These are phyloP conservation scores for Colletotrichum limetticola DNA, from an alignment of 2,329 filamentous ascomycete genomes.

Conservation along the genomic window DNA sequence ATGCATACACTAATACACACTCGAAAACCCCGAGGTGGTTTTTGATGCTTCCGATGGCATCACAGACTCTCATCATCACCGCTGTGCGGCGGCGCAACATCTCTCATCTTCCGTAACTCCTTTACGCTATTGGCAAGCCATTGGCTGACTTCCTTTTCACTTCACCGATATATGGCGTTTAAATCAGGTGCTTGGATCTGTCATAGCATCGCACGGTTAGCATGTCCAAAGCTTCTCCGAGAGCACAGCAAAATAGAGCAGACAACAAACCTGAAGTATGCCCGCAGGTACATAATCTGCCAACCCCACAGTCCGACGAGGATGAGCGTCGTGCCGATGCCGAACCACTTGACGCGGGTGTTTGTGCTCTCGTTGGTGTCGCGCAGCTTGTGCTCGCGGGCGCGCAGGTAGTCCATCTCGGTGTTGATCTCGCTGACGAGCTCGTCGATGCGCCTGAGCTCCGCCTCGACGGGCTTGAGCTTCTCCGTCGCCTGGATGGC, in stretches of 20 bases:
- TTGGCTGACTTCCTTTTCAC: not conserved
- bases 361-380: conserved; percentile 99
- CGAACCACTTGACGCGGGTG: conserved; percentile 98
- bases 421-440: conserved; percentile 86
- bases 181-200: conserved; percentile 78
- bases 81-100: not conserved
- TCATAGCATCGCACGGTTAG: conserved; percentile 24
- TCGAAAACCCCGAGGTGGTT: conserved; percentile 34
- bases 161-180: conserved; percentile 38
- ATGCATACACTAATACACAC: conserved; percentile 31
- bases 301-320: conserved; percentile 89
- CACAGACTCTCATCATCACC: conserved; percentile 20
- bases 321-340: conserved; percentile 91
- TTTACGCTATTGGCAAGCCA: not conserved
- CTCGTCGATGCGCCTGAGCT: conserved; percentile 93
- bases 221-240: not conserved
- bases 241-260: no score
- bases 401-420: conserved; percentile 96
- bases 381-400: conserved; percentile 91
- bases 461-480: conserved; percentile 95
- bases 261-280: conserved; percentile 82
- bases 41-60: conserved; percentile 25
- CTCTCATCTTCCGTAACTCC: conserved; percentile 21
- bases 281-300: conserved; percentile 97
- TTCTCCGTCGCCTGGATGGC: conserved; percentile 97